These are phyloP conservation scores for Sporothrix phasma DNA, from an alignment of 2,329 filamentous ascomycete genomes.

Conservation along the genomic window DNA sequence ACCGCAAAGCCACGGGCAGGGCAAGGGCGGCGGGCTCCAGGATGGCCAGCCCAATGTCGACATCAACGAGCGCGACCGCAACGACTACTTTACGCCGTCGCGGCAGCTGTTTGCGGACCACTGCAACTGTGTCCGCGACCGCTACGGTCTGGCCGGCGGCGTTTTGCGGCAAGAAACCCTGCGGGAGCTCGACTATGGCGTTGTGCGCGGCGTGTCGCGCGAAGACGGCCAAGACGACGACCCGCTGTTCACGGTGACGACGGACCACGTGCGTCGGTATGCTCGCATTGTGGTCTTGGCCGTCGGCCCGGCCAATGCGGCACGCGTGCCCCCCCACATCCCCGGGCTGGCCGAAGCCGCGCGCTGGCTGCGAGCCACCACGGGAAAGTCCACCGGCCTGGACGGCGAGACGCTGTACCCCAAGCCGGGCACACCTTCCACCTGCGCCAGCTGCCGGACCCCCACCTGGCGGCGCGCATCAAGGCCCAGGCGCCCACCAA, in stretches of 20 bases:
- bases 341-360: slow-evolving; percentile 10
- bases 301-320: slow-evolving; percentile 56
- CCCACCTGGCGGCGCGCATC: slow-evolving; percentile 43
- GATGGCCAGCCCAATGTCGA: slow-evolving; percentile 33
- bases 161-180: slow-evolving; percentile 52
- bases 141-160: slow-evolving; percentile 47
- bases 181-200: slow-evolving; percentile 49
- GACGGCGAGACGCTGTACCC: neutral
- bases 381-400: neutral
- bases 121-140: slow-evolving; percentile 45
- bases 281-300: slow-evolving; percentile 58
- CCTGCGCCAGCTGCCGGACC: slow-evolving; percentile 45
- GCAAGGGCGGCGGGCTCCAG: slow-evolving; percentile 23
- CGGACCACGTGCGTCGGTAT: slow-evolving; percentile 43
- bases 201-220: slow-evolving; percentile 34
- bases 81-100: slow-evolving; percentile 60
- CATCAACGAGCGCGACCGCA: slow-evolving; percentile 57
- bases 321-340: slow-evolving; percentile 33
- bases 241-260: slow-evolving; percentile 56
- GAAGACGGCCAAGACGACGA: slow-evolving; percentile 33
- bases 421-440: slow-evolving; percentile 48
- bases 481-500: slow-evolving; percentile 42
- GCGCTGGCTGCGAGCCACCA: neutral
- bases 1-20: slow-evolving; percentile 17
- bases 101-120: slow-evolving; percentile 52